Evolutionary conservation across 1,139 yeast species (phyloP), one percentile per base, ranked within the genome.

Genomic region (Protomyces gravidus): DNA sequence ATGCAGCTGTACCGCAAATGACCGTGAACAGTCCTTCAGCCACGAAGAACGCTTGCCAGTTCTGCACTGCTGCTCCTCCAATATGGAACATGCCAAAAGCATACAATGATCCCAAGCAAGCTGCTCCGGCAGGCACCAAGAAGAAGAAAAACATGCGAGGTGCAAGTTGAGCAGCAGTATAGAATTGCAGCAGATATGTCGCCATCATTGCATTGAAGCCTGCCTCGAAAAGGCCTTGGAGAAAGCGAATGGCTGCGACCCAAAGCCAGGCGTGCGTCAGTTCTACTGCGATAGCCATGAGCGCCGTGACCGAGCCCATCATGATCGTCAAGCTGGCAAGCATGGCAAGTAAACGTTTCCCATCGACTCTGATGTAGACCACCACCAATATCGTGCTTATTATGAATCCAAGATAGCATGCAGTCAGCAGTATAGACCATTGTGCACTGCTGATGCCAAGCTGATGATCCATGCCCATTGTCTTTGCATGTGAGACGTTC

Each of bases 401-500:
- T 17, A 46, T n/a, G 39, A 26, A 46, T 4, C 50, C 50, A 13
- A 46, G 1, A 13, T 26, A 46, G 36, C 30, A 46, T 3, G 32
- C 21, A n/a, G 19, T 46, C 36, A 46, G 17, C 23, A 46, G 19
- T 7, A 28, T 19, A 25, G 50, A 46, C 50, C 50, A 46, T 27
- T 46, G 50, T 6, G 15, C 33, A n/a, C 17, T 15, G 17, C 21
- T 26, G 32, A 46, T 46, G 6, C 23, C 25, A n/a, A 46, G 50
- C 11, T n/a, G 21, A n/a, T 11, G 5, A n/a, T 27, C 36, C 50
- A 46, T 46, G 21, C 33, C 33, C 50, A 46, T 46, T 11, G 50
- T 46, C 25, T 46, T 46, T n/a, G 50, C 39, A 28, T 46, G 50
- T 2, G 50, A 46, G 23, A 46, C 50, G 17, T 46, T 46, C 50